Percentiles rank a stretch among this genome's conserved stretches.
Evolutionary conservation across 169 alveolate species (phyloP).

Genomic region (Sarcocystis neurona): DNA sequence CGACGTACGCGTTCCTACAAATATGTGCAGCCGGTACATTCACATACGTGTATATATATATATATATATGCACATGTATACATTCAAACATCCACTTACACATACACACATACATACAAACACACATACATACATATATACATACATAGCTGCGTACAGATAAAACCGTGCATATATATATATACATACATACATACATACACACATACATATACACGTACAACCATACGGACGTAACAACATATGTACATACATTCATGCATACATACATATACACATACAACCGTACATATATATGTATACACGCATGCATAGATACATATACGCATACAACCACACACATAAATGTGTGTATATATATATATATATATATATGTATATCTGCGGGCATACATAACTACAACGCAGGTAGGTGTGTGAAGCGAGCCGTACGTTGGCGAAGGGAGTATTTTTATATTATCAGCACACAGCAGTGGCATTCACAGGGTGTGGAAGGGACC

Average conservation of each 20-base stretch:
- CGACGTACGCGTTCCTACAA: too few species aligned
- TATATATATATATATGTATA: slow-evolving; percentile 10
- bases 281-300: background rate
- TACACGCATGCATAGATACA: background rate
- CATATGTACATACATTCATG: background rate
- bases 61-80: too few species aligned
- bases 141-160: background rate
- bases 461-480: too few species aligned
- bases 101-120: background rate
- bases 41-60: too few species aligned
- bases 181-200: background rate
- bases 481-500: too few species aligned
- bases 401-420: too few species aligned
- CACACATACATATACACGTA: background rate
- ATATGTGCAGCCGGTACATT: too few species aligned
- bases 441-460: too few species aligned
- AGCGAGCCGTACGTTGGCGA: too few species aligned
- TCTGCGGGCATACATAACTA: background rate
- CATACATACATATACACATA: background rate
- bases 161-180: background rate
- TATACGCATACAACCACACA: background rate
- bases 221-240: background rate
- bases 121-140: background rate
- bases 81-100: background rate
- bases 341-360: background rate